Conservation (phyloP, 108 stramenopile species). For the Nitzschia inconspicua region DNA sequence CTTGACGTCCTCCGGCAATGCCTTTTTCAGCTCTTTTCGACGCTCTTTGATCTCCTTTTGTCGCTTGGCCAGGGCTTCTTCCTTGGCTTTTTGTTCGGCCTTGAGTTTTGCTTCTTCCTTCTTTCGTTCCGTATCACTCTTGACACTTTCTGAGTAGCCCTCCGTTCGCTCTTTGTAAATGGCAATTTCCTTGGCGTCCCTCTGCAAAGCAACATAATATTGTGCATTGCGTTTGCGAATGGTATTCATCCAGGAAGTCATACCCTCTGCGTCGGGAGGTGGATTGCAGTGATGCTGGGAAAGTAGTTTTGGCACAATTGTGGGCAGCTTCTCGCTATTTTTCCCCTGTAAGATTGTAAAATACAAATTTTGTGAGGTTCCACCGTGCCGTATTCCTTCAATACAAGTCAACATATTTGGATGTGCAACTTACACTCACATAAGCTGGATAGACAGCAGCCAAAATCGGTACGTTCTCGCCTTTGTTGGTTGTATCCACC, state of each 20-base stretch:
- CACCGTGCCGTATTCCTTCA: neutral
- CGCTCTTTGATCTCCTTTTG: constrained; percentile 37
- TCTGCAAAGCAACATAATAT: constrained; percentile 61
- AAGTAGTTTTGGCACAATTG: constrained; percentile 27
- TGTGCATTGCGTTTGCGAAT: constrained; percentile 67
- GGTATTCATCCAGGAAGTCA: constrained; percentile 64
- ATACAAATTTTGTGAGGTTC: neutral
- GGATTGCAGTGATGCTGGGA: constrained; percentile 84
- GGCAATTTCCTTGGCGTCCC: constrained; percentile 37
- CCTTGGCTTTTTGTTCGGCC: constrained; percentile 27
- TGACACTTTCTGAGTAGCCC: constrained; percentile 52
- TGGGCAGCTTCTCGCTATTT: neutral
- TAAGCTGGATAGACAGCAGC: constrained; percentile 54
- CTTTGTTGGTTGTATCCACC: constrained; percentile 24
- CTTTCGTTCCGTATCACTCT: constrained; percentile 51
- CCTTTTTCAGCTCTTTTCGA: constrained; percentile 40
- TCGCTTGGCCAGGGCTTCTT: constrained; percentile 33
- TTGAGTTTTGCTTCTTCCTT: constrained; percentile 33
- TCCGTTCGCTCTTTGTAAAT: constrained; percentile 53
- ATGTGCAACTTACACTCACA: constrained; percentile 17
- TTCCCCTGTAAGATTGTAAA: neutral
- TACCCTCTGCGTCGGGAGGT: constrained; percentile 46
- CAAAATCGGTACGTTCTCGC: constrained; percentile 48
- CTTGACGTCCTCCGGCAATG: constrained; percentile 54
- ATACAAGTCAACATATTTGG: neutral